phyloP scores from a whole-genome alignment of 306 rosid species.

The Boehmeria nivea region DNA sequence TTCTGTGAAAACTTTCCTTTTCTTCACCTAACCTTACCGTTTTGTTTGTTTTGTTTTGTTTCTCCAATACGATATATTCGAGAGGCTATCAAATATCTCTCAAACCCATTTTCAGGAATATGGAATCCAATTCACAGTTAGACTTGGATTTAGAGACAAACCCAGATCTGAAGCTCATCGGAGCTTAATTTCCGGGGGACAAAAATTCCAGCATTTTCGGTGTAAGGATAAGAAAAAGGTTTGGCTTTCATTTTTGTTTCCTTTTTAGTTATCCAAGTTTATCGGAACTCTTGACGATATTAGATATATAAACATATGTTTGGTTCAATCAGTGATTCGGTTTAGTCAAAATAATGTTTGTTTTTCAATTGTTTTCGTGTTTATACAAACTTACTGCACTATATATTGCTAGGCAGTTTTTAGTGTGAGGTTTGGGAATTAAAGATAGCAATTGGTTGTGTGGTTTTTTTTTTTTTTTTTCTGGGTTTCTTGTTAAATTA shows the following conservation, averaged over 20 bases:
- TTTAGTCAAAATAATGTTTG: too few relatives aligned
- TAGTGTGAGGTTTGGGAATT: background rate
- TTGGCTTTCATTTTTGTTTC: constrained; percentile 5
- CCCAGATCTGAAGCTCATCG: constrained; percentile 24
- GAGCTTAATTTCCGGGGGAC: background rate
- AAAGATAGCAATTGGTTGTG: too few relatives aligned
- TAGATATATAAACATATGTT: background rate
- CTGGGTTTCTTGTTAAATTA: too few relatives aligned
- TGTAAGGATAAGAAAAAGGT: constrained; percentile 5
- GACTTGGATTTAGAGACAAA: constrained; percentile 22
- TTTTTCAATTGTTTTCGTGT: background rate
- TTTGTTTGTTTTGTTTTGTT: too few relatives aligned
- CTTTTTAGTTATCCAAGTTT: constrained; percentile 7
- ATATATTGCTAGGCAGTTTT: background rate
- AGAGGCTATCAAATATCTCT: background rate
- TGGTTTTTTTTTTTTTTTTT: too few relatives aligned
- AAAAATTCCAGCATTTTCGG: constrained; percentile 14
- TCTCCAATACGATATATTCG: too few relatives aligned
- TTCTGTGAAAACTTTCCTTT: background rate
- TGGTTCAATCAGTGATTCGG: constrained; percentile 8
- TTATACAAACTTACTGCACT: background rate
- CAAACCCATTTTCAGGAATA: constrained; percentile 1
- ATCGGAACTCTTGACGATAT: background rate
- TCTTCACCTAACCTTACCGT: constrained; percentile 34
- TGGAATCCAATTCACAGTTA: constrained; percentile 5